A percentile compares a stretch with the other conserved stretches of the same genome.
Evolutionary conservation across 2,329 filamentous ascomycete species (phyloP).

Genomic region (Cryphonectria carpinicola): DNA sequence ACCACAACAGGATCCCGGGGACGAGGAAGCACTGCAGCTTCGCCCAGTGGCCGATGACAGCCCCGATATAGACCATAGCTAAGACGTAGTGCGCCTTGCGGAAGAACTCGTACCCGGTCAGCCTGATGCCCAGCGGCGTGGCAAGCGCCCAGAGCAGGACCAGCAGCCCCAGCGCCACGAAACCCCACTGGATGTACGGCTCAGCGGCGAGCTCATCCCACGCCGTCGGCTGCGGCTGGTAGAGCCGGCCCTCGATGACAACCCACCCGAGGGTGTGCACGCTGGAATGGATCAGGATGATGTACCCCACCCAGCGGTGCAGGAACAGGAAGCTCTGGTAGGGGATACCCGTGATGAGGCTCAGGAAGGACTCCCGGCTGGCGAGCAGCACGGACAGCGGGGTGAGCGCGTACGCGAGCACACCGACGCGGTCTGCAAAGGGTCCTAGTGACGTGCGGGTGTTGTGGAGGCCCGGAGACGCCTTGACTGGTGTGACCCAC

Average conservation of each 20-base stretch:
- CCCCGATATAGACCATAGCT: constrained; percentile 74
- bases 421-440: constrained; percentile 70
- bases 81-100: constrained; percentile 74
- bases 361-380: constrained; percentile 72
- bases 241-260: constrained; percentile 66
- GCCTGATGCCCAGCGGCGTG: constrained; percentile 59
- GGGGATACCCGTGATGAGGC: constrained; percentile 70
- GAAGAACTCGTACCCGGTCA: constrained; percentile 79
- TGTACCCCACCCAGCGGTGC: constrained; percentile 75
- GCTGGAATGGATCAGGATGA: constrained; percentile 70
- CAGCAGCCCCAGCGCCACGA: constrained; percentile 69
- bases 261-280: constrained; percentile 75
- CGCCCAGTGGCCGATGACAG: constrained; percentile 76
- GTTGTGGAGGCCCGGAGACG: constrained; percentile 58
- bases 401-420: constrained; percentile 74
- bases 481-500: constrained; percentile 72
- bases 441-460: constrained; percentile 68
- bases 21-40: constrained; percentile 71
- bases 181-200: constrained; percentile 73
- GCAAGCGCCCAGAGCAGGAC: constrained; percentile 63
- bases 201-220: constrained; percentile 62
- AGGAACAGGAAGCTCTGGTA: constrained; percentile 80
- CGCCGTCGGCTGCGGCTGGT: constrained; percentile 70
- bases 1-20: constrained; percentile 66
- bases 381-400: constrained; percentile 70